Evolutionary conservation across 345 rosid genomes (phyloP), one percentile per base, ranked within the genome.

Genomic region (Clarkia xantiana): DNA sequence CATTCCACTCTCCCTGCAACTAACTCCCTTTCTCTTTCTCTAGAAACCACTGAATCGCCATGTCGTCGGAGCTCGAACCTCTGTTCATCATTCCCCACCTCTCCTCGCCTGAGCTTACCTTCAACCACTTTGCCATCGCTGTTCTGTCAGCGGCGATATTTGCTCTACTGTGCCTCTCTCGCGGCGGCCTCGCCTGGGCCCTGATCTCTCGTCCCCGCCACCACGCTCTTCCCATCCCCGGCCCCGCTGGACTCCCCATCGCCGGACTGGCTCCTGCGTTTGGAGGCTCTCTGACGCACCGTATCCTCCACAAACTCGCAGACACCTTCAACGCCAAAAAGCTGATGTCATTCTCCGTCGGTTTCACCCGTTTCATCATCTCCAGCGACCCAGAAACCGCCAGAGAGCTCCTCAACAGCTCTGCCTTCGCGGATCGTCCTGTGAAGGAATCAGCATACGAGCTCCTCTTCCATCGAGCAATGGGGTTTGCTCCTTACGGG

Each of bases 371-470:
- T 4, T 82, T 81, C 9, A 42, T 88, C 15, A 74, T 88, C 55
- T 74, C 82, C 1, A 84, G 94, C 47, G 66, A 84, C 42, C 81
- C 93, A 9, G 82, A 81, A 38, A 71, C 80, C 1, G 94, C 86
- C 9, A 88, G 64, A 44, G 97, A 84, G 66, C 71, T 88, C 56
- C 34, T 88, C 15, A 69, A 53, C 66, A 88, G 79, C 65, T 71
- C 89, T 3, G 86, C 94, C 47, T 88, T 88, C 18, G 89, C 81
- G 0, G 86, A 88, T 62, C 71, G 97, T 23, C 94, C 97, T 1
- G 64, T 88, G 10, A 88, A 88, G 65, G 89, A 88, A 51, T 88
- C 94, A 0, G 94, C 94, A 14, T 88, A 81, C 55, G 94, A 78
- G 74, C 79, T 88, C 1, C 62, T 88, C 15, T 88, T 84, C 38